Conservation (phyloP, 345 rosid species). For the Trapa bicornis region DNA sequence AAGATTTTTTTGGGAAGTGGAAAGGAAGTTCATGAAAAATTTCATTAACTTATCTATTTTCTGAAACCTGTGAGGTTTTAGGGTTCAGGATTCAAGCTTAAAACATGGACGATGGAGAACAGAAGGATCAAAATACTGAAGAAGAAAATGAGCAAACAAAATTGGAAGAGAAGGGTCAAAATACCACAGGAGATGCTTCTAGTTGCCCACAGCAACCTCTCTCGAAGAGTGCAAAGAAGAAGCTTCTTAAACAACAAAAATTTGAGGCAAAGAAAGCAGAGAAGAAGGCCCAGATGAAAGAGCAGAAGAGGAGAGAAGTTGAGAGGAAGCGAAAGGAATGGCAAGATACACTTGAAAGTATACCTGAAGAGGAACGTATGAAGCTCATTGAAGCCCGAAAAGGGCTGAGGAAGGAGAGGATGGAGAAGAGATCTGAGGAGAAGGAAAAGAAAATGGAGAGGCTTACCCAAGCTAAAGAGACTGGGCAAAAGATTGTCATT, state of each 20-base stretch:
- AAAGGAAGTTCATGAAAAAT: not conserved
- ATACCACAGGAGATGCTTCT: not conserved
- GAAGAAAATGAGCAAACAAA: not conserved
- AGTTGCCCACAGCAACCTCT: constrained; percentile 14
- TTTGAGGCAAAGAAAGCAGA: constrained; percentile 77
- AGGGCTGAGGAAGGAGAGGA: constrained; percentile 50
- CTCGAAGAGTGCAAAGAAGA: constrained; percentile 77
- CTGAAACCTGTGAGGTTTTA: not conserved
- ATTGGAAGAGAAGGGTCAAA: not conserved
- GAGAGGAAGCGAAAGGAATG: constrained; percentile 57
- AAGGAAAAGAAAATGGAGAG: constrained; percentile 45
- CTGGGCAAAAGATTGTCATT: constrained; percentile 61
- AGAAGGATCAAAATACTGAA: not conserved
- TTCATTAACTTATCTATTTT: not conserved
- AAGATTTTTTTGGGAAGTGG: not conserved
- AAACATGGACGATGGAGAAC: constrained; percentile 2
- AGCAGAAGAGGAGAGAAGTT: constrained; percentile 49
- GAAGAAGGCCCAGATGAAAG: constrained; percentile 69
- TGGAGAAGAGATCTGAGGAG: constrained; percentile 68
- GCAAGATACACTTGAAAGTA: constrained; percentile 36
- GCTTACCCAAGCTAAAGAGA: constrained; percentile 43
- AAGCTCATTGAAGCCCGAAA: constrained; percentile 61
- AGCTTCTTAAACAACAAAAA: constrained; percentile 60
- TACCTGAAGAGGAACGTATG: constrained; percentile 51
- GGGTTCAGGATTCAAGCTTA: not conserved